A percentile compares a stretch with the other conserved stretches of the same genome.
phyloP scores from a whole-genome alignment of 2,329 filamentous ascomycete species.

The Tolypocladium cylindrosporum region DNA sequence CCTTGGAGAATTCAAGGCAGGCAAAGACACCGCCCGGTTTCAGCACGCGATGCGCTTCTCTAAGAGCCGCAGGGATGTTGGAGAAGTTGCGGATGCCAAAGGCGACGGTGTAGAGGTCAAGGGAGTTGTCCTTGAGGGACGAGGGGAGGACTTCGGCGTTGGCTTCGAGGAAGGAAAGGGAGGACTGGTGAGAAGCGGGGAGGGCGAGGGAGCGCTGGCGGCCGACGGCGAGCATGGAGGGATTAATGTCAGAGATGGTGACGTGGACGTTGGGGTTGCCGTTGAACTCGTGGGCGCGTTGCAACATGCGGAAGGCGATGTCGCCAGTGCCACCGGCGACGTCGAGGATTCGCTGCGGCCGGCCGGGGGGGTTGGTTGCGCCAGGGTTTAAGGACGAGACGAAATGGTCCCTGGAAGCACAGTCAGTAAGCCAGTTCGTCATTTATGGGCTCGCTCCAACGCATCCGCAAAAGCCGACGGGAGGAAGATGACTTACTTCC shows the following conservation, averaged over 20 bases:
- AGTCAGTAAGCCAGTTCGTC: background rate
- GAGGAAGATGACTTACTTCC: constrained; percentile 51
- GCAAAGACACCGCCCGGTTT: constrained; percentile 95
- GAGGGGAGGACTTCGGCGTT: constrained; percentile 71
- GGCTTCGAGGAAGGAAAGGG: constrained; percentile 72
- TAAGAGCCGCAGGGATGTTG: constrained; percentile 72
- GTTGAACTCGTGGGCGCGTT: constrained; percentile 75
- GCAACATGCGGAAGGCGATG: constrained; percentile 92
- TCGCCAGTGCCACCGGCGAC: constrained; percentile 95
- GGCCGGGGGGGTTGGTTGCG: constrained; percentile 31
- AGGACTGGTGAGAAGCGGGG: constrained; percentile 42
- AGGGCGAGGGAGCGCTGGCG: constrained; percentile 60
- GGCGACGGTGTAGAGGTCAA: constrained; percentile 94
- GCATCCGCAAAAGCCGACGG: too few species aligned
- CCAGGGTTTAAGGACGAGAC: constrained; percentile 86
- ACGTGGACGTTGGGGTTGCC: constrained; percentile 68
- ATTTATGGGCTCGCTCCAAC: background rate
- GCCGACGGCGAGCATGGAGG: constrained; percentile 86
- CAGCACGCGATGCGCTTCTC: constrained; percentile 77
- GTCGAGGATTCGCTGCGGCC: constrained; percentile 71
- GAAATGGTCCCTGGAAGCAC: constrained; percentile 62
- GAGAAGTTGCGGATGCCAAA: constrained; percentile 98
- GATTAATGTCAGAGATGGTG: constrained; percentile 92
- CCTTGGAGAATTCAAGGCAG: constrained; percentile 88
- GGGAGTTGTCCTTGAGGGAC: constrained; percentile 54